phyloP scores from a whole-genome alignment of 148 eudicot species.

The Rhododendron ovatum region DNA sequence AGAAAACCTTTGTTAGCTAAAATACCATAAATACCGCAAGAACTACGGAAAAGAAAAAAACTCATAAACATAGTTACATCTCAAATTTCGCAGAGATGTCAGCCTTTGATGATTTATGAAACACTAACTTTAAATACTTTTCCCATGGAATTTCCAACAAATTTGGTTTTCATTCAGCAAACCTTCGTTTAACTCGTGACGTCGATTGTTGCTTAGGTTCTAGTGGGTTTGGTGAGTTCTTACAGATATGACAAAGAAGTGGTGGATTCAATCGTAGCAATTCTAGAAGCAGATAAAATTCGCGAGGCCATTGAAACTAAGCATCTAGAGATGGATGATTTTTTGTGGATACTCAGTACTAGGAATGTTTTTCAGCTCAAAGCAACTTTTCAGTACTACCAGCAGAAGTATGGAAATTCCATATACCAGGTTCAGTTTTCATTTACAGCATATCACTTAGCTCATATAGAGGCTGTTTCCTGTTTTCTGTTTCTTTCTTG shows the following conservation, averaged over 20 bases:
- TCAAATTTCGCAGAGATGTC: background rate
- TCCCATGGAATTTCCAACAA: background rate
- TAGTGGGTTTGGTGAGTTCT: conserved; percentile 69
- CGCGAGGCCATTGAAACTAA: conserved; percentile 43
- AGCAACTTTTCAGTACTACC: conserved; percentile 58
- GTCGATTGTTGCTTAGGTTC: conserved; percentile 33
- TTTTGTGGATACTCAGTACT: conserved; percentile 54
- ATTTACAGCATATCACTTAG: background rate
- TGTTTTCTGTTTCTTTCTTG: background rate
- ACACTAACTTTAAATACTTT: background rate
- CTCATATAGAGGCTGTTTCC: background rate
- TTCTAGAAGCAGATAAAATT: conserved; percentile 53
- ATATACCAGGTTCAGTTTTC: conserved; percentile 45
- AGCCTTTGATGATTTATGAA: background rate
- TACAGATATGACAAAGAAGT: conserved; percentile 59
- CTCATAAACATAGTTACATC: background rate
- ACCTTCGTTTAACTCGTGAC: background rate
- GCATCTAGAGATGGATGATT: conserved; percentile 50
- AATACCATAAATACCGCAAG: background rate
- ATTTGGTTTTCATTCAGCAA: background rate
- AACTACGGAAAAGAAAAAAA: background rate
- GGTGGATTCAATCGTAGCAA: conserved; percentile 49
- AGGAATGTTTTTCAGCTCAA: conserved; percentile 68
- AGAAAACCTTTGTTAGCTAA: background rate
- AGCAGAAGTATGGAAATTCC: conserved; percentile 39